phyloP scores from a whole-genome alignment of 2,329 filamentous ascomycete species.

The Fusarium xyrophilum region DNA sequence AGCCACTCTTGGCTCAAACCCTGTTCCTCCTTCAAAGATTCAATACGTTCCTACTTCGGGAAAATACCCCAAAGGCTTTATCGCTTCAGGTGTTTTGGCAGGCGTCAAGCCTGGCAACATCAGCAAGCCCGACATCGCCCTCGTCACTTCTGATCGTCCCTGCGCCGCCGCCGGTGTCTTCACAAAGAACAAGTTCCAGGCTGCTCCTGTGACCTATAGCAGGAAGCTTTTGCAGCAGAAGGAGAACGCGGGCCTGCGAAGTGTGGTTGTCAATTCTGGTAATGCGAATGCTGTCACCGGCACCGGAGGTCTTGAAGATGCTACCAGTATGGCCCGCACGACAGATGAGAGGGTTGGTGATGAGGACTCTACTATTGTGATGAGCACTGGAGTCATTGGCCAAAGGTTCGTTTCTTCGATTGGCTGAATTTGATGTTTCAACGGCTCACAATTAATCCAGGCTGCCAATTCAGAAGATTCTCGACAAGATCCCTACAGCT shows the following conservation, averaged over 20 bases:
- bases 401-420: slow-evolving; percentile 66
- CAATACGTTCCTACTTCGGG: slow-evolving; percentile 88
- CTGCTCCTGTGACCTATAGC: slow-evolving; percentile 90
- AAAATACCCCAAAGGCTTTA: slow-evolving; percentile 89
- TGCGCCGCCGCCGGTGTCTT: slow-evolving; percentile 92
- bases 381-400: slow-evolving; percentile 98
- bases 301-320: slow-evolving; percentile 86
- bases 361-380: slow-evolving; percentile 77
- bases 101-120: slow-evolving; percentile 95
- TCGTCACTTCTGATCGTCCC: slow-evolving; percentile 84
- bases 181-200: slow-evolving; percentile 98
- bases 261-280: slow-evolving; percentile 91
- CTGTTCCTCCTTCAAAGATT: slow-evolving; percentile 78
- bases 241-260: slow-evolving; percentile 73
- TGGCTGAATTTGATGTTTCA: slow-evolving; percentile 1
- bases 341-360: slow-evolving; percentile 70
- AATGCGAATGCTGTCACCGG: slow-evolving; percentile 98
- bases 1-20: slow-evolving; percentile 37
- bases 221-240: slow-evolving; percentile 72
- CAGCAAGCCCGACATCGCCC: slow-evolving; percentile 85
- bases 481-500: slow-evolving; percentile 79
- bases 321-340: slow-evolving; percentile 78
- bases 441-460: slow-evolving; percentile 49
- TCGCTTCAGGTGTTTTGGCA: slow-evolving; percentile 84
- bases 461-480: slow-evolving; percentile 89